phyloP scores from a whole-genome alignment of 306 rosid genomes.

The Cyclanthera cordifolia region DNA sequence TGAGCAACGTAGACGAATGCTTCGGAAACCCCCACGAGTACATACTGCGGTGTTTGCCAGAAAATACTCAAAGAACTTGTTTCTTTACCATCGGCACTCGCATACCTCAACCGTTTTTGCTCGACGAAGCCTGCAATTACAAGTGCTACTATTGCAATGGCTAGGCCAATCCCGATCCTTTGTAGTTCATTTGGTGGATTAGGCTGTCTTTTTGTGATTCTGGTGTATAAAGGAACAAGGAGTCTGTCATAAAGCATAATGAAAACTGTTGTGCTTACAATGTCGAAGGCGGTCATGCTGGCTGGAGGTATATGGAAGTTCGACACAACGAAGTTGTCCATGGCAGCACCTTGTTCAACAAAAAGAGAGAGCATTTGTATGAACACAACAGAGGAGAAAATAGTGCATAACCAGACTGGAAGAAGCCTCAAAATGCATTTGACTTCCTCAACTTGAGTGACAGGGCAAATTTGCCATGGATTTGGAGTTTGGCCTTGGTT shows the following conservation, averaged over 20 bases:
- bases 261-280: slow-evolving; percentile 38
- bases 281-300: slow-evolving; percentile 49
- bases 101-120: slow-evolving; percentile 23
- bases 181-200: slow-evolving; percentile 31
- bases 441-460: slow-evolving; percentile 54
- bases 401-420: slow-evolving; percentile 48
- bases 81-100: slow-evolving; percentile 17
- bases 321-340: slow-evolving; percentile 25
- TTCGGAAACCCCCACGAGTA: slow-evolving; percentile 40
- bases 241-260: slow-evolving; percentile 32
- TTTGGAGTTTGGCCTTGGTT: slow-evolving; percentile 24
- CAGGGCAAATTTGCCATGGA: slow-evolving; percentile 46
- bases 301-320: slow-evolving; percentile 47
- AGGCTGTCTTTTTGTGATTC: slow-evolving; percentile 27
- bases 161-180: slow-evolving; percentile 42
- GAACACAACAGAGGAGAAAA: slow-evolving; percentile 45
- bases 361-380: slow-evolving; percentile 49
- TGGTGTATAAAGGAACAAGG: slow-evolving; percentile 25
- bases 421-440: slow-evolving; percentile 36
- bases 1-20: slow-evolving; percentile 46
- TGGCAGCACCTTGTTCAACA: slow-evolving; percentile 49
- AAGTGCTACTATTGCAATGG: slow-evolving; percentile 31
- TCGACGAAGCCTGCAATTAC: slow-evolving; percentile 37
- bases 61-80: slow-evolving; percentile 40
- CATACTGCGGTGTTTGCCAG: slow-evolving; percentile 55